These are phyloP conservation scores for Pseudocercospora eumusae DNA, from an alignment of 2,329 filamentous ascomycete genomes.

Conservation along the genomic window DNA sequence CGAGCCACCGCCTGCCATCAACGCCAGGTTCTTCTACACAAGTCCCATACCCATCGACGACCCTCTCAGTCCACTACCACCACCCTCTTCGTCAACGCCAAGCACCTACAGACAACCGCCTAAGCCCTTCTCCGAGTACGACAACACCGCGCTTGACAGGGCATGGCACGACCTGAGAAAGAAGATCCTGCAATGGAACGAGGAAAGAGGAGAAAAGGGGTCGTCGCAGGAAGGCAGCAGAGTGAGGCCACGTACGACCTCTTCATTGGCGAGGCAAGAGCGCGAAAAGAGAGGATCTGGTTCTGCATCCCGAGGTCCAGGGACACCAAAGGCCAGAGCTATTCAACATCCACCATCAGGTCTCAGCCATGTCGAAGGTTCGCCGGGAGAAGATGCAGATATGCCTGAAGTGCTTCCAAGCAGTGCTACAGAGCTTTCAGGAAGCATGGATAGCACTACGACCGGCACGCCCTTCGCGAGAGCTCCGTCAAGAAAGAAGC, in stretches of 20 bases:
- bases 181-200: constrained; percentile 40
- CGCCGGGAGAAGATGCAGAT: constrained; percentile 17
- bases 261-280: constrained; percentile 21
- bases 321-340: constrained; percentile 9
- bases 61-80: constrained; percentile 43
- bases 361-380: constrained; percentile 32
- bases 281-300: constrained; percentile 24
- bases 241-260: constrained; percentile 24
- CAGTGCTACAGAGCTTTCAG: constrained; percentile 22
- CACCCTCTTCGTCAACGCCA: constrained; percentile 32
- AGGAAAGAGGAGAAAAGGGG: constrained; percentile 40
- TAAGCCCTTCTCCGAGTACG: constrained; percentile 43
- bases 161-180: constrained; percentile 41
- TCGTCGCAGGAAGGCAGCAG: constrained; percentile 25
- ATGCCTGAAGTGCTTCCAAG: constrained; percentile 14
- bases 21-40: constrained; percentile 44
- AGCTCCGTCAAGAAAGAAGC: constrained; percentile 48
- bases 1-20: constrained; percentile 40
- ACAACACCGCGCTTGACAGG: constrained; percentile 41
- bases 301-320: constrained; percentile 24
- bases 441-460: constrained; percentile 28
- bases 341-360: constrained; percentile 28
- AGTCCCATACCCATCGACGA: constrained; percentile 43
- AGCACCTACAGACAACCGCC: constrained; percentile 35
- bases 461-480: constrained; percentile 56